Conservation (phyloP, 495 filamentous ascomycete genomes). For the Penicillium cosmopolitanum region DNA sequence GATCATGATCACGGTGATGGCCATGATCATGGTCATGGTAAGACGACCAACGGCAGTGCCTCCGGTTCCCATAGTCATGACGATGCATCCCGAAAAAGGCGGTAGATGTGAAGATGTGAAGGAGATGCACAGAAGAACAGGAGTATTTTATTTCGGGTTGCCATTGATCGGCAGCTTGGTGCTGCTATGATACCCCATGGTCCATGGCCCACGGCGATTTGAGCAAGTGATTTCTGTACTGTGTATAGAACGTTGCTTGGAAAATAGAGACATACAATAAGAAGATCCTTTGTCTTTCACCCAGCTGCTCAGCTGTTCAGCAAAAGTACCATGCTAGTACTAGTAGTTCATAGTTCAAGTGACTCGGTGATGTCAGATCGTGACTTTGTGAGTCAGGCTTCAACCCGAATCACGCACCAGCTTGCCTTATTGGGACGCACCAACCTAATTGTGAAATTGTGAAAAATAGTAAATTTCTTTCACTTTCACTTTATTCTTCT, state of each 20-base stretch:
- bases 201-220: constrained; percentile 2
- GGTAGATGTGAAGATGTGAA: constrained; percentile 17
- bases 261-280: constrained; percentile 1
- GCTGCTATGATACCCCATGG: constrained; percentile 25
- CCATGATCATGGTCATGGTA: neutral
- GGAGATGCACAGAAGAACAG: constrained; percentile 1
- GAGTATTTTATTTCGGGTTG: neutral
- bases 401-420: constrained; percentile 15
- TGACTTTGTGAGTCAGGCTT: neutral
- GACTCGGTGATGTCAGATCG: neutral
- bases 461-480: neutral
- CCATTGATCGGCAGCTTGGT: constrained; percentile 9
- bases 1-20: constrained; percentile 25
- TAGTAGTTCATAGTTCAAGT: too few species aligned
- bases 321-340: too few species aligned
- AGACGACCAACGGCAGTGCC: constrained; percentile 12
- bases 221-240: constrained; percentile 3
- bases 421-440: constrained; percentile 20
- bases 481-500: neutral
- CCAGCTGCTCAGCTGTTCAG: too few species aligned
- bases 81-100: constrained; percentile 35
- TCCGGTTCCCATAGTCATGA: constrained; percentile 30
- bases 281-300: too few species aligned
- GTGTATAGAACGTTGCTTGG: constrained; percentile 1
- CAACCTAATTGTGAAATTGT: neutral